A percentile compares a stretch with the other conserved stretches of the same genome.
Evolutionary conservation across 495 filamentous ascomycete genomes (phyloP).

Genomic region (Tuber brumale): DNA sequence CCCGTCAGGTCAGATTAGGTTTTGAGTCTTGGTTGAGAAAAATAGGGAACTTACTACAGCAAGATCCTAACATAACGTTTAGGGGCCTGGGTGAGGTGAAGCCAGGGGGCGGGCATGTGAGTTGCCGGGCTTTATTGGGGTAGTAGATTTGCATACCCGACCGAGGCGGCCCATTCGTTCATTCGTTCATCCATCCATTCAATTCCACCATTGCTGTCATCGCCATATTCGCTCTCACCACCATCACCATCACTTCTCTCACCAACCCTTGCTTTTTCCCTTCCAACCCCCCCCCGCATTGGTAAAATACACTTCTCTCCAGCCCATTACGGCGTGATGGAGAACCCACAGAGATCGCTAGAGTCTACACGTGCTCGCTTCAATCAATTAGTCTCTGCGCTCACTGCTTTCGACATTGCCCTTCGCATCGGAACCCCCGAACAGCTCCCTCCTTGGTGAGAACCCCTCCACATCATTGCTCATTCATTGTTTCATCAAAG

Average conservation of each 20-base stretch:
- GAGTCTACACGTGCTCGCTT: conserved; percentile 59
- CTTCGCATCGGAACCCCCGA: conserved; percentile 48
- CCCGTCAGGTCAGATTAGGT: background rate
- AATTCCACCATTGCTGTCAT: background rate
- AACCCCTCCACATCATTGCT: background rate
- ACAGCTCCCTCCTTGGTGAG: conserved; percentile 56
- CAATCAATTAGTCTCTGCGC: conserved; percentile 52
- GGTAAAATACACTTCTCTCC: background rate
- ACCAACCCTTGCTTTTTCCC: background rate
- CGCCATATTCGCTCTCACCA: background rate
- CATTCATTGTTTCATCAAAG: background rate
- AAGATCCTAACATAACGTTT: background rate
- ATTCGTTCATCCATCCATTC: background rate
- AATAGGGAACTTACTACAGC: background rate
- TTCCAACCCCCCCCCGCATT: background rate
- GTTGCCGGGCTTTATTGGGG: background rate
- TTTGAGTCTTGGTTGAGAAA: background rate
- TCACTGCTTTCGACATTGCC: conserved; percentile 51
- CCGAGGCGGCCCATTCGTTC: background rate
- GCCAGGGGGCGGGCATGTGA: background rate
- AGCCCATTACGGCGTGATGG: conserved; percentile 15
- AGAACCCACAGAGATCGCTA: conserved; percentile 48
- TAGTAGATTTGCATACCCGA: background rate
- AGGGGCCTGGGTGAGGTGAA: background rate
- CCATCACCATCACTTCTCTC: background rate